A percentile compares a stretch with the other conserved stretches of the same genome.
Conservation (phyloP, 2,329 filamentous ascomycete species). For the Botrytis porri region DNA sequence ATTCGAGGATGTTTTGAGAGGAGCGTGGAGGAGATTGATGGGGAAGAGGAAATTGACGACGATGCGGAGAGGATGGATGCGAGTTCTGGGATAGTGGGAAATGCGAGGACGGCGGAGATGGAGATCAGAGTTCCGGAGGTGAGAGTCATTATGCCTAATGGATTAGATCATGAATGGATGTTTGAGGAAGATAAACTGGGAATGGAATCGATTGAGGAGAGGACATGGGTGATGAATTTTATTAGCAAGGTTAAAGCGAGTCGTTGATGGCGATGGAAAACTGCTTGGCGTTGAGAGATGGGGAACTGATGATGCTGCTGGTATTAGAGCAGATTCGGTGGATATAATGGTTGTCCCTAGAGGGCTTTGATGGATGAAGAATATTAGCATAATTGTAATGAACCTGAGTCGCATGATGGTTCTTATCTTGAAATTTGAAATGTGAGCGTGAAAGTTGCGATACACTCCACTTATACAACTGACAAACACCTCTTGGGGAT, state of each 20-base stretch:
- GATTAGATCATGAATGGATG: neutral
- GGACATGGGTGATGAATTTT: neutral
- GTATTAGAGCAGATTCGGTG: neutral
- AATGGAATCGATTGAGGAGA: constrained; percentile 6
- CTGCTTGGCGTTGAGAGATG: neutral
- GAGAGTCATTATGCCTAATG: neutral
- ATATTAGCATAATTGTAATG: neutral
- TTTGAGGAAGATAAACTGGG: neutral
- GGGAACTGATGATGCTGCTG: neutral
- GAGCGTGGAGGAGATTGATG: neutral
- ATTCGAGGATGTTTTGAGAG: neutral
- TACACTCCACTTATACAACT: neutral
- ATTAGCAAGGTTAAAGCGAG: neutral
- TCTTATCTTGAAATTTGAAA: neutral
- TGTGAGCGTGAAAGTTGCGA: neutral
- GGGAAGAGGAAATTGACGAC: neutral
- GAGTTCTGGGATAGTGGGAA: no score
- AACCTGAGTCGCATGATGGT: neutral
- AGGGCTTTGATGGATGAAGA: neutral
- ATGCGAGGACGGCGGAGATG: fast-evolving
- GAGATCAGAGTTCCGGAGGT: neutral
- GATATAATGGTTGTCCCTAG: neutral
- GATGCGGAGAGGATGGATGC: no score
- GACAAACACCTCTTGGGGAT: neutral
- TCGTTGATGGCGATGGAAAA: neutral